phyloP scores from a whole-genome alignment of 495 filamentous ascomycete genomes.

The Podospora fimiseda region DNA sequence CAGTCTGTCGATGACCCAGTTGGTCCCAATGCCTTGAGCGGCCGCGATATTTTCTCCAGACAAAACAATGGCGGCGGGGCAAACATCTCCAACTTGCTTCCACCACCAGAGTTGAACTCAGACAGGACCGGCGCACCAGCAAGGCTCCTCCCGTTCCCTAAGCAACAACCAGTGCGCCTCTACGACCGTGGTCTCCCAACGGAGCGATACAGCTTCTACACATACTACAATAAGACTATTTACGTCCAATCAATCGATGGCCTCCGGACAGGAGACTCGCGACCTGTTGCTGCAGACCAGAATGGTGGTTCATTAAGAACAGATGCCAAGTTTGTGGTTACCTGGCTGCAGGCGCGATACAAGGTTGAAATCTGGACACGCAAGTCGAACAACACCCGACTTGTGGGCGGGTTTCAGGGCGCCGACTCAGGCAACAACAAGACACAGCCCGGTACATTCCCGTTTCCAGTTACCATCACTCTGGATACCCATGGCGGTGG shows the following conservation, averaged over 20 bases:
- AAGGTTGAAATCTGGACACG: slow-evolving; percentile 89
- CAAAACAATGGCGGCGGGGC: slow-evolving; percentile 2
- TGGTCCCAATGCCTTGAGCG: slow-evolving; percentile 29
- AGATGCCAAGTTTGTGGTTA: slow-evolving; percentile 64
- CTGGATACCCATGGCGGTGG: slow-evolving; percentile 80
- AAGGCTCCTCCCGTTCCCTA: slow-evolving; percentile 58
- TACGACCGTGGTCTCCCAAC: slow-evolving; percentile 72
- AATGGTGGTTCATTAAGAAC: slow-evolving; percentile 57
- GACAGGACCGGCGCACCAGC: slow-evolving; percentile 69
- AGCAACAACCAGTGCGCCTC: slow-evolving; percentile 73
- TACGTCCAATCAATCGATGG: slow-evolving; percentile 56
- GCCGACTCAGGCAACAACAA: slow-evolving; percentile 12
- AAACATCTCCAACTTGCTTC: slow-evolving; percentile 49
- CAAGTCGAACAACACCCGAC: slow-evolving; percentile 36
- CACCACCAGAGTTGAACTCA: slow-evolving; percentile 50
- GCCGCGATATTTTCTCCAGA: slow-evolving; percentile 24
- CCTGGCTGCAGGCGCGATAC: slow-evolving; percentile 78
- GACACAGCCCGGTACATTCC: slow-evolving; percentile 65
- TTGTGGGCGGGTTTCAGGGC: slow-evolving; percentile 28
- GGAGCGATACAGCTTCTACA: slow-evolving; percentile 94
- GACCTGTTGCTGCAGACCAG: slow-evolving; percentile 44
- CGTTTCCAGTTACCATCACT: slow-evolving; percentile 77
- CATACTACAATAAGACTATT: slow-evolving; percentile 82
- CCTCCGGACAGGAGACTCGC: slow-evolving; percentile 24
- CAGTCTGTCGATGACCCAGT: slow-evolving; percentile 26